Evolutionary conservation across 2,329 filamentous ascomycete species (phyloP), one percentile per base, ranked within the genome.

Genomic region (Neophaeococcomyces mojaviensis): DNA sequence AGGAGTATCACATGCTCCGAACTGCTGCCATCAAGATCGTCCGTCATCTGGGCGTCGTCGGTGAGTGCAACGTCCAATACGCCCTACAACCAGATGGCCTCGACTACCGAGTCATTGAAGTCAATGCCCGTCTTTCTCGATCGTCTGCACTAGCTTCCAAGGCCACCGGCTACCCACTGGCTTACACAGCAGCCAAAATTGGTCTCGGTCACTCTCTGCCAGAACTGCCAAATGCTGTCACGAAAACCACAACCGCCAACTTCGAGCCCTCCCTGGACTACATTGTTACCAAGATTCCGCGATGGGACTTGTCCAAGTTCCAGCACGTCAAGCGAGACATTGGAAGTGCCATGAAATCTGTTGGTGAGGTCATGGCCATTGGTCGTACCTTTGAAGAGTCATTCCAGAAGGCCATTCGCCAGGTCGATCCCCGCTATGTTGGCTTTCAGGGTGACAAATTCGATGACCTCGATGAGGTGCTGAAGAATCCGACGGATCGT

Each of bases 1-100:
- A 97, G 73, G 92, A 98, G 69, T 98, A 97, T 67, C 89, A 98
- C 74, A 97, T 98, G 92, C 86, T 98, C 58, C 88, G 92, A 60
- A 88, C 88, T 34, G 89, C 92, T 52, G 88, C 92, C 38, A 96
- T 97, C 74, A 97, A 97, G 77, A 96, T 98, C 61, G 86, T 98
- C 59, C 85, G 92, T 53, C 92, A 98, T 68, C 77, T 98, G 55
- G 90, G 90, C 57, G 92, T 98, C 41, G 90, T 97, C 39, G 92
- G 92, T 66, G 92, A 98, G 73, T 98, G 92, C 70, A 98, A 98
- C 67, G 89, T 96, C 28, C 90, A 97, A 70, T 98, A 98, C 67
- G 89, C 89, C 54, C 79, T 98, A 52, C 88, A 96, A 68, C 92
- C 92, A 13, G 89, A 96, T 70, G 90, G 90, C 48, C 82, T 96